phyloP scores from a whole-genome alignment of 352 stramenopile genomes.

The Vaucheria bursata region DNA sequence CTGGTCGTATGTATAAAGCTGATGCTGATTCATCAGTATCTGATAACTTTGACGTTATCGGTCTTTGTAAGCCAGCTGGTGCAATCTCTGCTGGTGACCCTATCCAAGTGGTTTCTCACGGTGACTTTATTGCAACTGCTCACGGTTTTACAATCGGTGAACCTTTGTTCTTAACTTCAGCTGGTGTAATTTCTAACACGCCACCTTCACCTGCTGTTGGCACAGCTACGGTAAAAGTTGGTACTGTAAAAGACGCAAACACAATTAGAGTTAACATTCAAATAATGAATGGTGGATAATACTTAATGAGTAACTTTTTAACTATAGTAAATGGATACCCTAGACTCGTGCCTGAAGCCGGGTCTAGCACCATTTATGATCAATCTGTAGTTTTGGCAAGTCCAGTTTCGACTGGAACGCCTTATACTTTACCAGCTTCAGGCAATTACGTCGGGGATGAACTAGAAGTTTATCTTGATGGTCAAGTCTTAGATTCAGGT shows the following conservation, averaged over 20 bases:
- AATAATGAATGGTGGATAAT: neutral
- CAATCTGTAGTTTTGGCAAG: neutral
- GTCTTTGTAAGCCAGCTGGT: neutral
- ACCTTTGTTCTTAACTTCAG: neutral
- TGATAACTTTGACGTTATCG: neutral
- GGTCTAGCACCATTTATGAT: neutral
- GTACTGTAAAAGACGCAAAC: too few species aligned
- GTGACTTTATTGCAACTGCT: neutral
- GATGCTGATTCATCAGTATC: neutral
- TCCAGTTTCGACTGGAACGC: neutral
- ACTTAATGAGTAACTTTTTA: neutral
- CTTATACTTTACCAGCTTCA: neutral
- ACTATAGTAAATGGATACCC: neutral
- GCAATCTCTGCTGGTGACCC: neutral
- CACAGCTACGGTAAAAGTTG: neutral
- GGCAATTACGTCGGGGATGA: neutral
- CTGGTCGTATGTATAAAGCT: constrained; percentile 1
- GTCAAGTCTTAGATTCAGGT: neutral
- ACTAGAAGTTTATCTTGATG: constrained; percentile 1
- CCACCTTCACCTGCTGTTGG: neutral
- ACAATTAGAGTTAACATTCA: neutral
- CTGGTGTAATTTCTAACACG: neutral
- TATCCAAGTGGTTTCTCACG: neutral
- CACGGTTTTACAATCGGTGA: neutral
- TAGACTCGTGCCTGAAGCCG: neutral